phyloP scores from a whole-genome alignment of 2,329 filamentous ascomycete species.

The Hymenotorrendiella dingleyae region DNA sequence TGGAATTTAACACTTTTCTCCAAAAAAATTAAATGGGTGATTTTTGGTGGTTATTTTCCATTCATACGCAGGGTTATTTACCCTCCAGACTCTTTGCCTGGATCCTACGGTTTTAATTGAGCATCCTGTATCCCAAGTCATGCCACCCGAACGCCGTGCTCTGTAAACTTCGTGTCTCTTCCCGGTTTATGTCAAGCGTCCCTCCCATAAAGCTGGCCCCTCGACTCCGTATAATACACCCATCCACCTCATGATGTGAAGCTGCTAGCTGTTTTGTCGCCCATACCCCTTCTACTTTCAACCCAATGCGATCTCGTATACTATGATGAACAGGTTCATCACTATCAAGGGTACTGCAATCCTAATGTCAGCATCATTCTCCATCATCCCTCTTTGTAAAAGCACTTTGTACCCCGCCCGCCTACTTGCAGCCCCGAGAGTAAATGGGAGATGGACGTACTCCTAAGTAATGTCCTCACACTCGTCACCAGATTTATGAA shows the following conservation, averaged over 20 bases:
- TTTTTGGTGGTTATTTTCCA: no score
- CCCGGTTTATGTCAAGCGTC: background rate
- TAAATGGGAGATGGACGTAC: conserved; percentile 46
- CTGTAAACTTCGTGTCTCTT: no score
- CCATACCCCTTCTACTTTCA: no score
- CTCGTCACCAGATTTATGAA: conserved; percentile 85
- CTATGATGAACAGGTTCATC: conserved; percentile 75
- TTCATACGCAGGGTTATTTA: no score
- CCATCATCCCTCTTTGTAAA: background rate
- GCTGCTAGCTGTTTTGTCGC: background rate
- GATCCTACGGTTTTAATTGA: no score
- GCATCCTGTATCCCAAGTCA: background rate
- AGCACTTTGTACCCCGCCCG: background rate
- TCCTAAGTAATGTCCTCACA: conserved; percentile 86
- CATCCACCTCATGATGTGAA: no score
- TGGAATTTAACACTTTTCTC: no score
- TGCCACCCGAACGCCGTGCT: conserved; percentile 10
- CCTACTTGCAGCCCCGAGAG: background rate
- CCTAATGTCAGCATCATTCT: background rate
- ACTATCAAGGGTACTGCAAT: conserved; percentile 72
- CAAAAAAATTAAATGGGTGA: no score
- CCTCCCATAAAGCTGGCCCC: no score
- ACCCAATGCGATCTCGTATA: conserved; percentile 74
- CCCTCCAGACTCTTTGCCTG: no score
- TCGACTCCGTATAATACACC: conserved; percentile 2